Conservation (phyloP, 1,139 yeast genomes). For the Nakaseomyces kungkrabaensis region DNA sequence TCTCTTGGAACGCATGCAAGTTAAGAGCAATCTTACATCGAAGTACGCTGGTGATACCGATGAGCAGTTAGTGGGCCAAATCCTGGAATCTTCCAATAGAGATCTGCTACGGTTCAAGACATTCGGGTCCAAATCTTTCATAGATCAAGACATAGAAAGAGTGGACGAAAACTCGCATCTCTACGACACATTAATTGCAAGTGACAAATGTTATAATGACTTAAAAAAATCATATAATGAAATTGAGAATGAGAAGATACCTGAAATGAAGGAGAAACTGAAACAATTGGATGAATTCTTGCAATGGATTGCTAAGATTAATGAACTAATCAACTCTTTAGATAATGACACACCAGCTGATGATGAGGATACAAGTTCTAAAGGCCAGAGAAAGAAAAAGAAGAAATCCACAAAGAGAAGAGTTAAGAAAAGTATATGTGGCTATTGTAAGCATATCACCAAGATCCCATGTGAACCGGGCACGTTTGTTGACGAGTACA, state of each 20-base stretch:
- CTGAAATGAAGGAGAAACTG: conserved; percentile 14
- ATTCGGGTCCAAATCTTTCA: conserved; percentile 18
- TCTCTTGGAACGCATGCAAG: conserved; percentile 20
- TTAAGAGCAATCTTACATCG: conserved; percentile 11
- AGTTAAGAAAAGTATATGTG: conserved; percentile 20
- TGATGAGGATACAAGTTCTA: conserved; percentile 14
- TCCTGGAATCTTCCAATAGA: conserved; percentile 8
- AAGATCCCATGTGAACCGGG: conserved; percentile 13
- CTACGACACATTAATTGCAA: background rate
- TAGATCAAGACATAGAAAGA: conserved; percentile 9
- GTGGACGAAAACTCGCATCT: conserved; percentile 32
- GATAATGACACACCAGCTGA: conserved; percentile 8
- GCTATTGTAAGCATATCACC: conserved; percentile 13
- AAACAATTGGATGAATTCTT: conserved; percentile 21
- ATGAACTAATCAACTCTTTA: conserved; percentile 11
- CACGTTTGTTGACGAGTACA: conserved; percentile 12
- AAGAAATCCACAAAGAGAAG: conserved; percentile 10
- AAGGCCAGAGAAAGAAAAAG: conserved; percentile 10
- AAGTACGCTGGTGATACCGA: conserved; percentile 7
- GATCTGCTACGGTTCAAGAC: conserved; percentile 22
- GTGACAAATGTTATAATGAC: background rate
- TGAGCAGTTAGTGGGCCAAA: conserved; percentile 15
- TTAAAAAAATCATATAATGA: conserved; percentile 29
- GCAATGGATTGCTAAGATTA: conserved; percentile 24
- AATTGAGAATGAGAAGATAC: conserved; percentile 11